Base-by-base conservation (phyloP, 2,329 filamentous ascomycete species). In the Cordyceps cicadae region DNA sequence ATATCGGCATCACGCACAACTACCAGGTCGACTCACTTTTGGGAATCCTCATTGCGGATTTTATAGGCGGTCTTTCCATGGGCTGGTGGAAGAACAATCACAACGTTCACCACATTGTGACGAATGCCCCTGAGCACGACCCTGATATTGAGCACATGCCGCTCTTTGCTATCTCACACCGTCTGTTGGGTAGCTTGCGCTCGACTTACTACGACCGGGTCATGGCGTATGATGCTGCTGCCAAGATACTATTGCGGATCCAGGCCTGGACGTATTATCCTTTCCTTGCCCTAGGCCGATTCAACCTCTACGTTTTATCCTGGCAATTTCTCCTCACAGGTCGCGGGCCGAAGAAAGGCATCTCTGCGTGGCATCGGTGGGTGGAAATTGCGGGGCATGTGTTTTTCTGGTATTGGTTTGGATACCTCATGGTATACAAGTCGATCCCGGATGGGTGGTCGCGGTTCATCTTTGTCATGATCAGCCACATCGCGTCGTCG, bases 31-130 rank as follows among this genome's bases (percentile, higher is more conserved):
- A 99, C 72, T 88, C 88, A 1, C 80, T 88, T 54, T 90, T 99
- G 64, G 93, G 91, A 54, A 96, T 97, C 69, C 76, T 96, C 65
- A 88, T 97, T 68, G 92, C 92, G 58, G 89, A 96, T 71, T 97
- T 88, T 67, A 77, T 94, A 21, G 94, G 94, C 43, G 94, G 94
- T 0, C 76, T 99, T 39, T 96, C 91, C 29, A 76, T 96, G 59
- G 90, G 93, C 50, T 99, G 94, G 94, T 99, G 94, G 93, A 97
- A 97, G 75, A 83, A 86, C 63, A 97, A 87, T 71, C 93, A 97
- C 74, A 97, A 97, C 70, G 92, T 97, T 9, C 93, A 97, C 71
- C 93, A 97, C 70, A 92, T 97, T 66, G 88, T 97, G 57, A 97
- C 94, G 19, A 97, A 97, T 72, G 88, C 88, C 49, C 90, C 92